A percentile compares a stretch with the other conserved stretches of the same genome.
phyloP scores from a whole-genome alignment of 2,329 filamentous ascomycete genomes.

The Claviceps sp. region DNA sequence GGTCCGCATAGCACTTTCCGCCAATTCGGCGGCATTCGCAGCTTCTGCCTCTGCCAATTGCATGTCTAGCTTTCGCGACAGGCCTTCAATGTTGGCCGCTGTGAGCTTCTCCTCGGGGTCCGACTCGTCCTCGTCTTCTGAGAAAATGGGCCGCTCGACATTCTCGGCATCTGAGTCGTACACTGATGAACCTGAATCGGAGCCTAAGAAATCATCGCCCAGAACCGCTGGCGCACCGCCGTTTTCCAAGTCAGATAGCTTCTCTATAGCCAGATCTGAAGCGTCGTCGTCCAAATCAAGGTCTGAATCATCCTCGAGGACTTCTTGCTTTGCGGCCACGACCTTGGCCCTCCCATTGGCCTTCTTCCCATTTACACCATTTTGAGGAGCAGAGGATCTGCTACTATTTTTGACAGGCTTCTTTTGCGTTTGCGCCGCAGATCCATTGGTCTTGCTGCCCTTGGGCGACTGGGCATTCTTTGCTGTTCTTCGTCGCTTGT shows the following conservation, averaged over 20 bases:
- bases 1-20: slow-evolving; percentile 76
- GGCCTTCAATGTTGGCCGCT: slow-evolving; percentile 87
- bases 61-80: slow-evolving; percentile 73
- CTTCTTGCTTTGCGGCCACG: background rate
- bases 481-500: slow-evolving; percentile 10
- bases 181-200: slow-evolving; percentile 42
- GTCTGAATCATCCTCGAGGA: slow-evolving; percentile 19
- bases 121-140: slow-evolving; percentile 82
- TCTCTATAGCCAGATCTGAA: slow-evolving; percentile 30
- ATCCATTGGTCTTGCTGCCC: slow-evolving; percentile 6
- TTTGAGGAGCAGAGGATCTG: slow-evolving; percentile 5
- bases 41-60: slow-evolving; percentile 65
- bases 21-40: slow-evolving; percentile 72
- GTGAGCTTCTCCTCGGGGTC: slow-evolving; percentile 84
- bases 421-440: slow-evolving; percentile 8
- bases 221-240: slow-evolving; percentile 23
- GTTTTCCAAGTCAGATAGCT: slow-evolving; percentile 28
- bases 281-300: slow-evolving; percentile 31
- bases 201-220: slow-evolving; percentile 47
- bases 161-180: slow-evolving; percentile 58
- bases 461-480: slow-evolving; percentile 13
- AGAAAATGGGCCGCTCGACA: slow-evolving; percentile 59
- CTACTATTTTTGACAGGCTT: slow-evolving; percentile 15
- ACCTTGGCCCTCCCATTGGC: slow-evolving; percentile 18
- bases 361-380: slow-evolving; percentile 8